Conservation (phyloP, 139 green algal species). For the Ostreobium quekettii region DNA sequence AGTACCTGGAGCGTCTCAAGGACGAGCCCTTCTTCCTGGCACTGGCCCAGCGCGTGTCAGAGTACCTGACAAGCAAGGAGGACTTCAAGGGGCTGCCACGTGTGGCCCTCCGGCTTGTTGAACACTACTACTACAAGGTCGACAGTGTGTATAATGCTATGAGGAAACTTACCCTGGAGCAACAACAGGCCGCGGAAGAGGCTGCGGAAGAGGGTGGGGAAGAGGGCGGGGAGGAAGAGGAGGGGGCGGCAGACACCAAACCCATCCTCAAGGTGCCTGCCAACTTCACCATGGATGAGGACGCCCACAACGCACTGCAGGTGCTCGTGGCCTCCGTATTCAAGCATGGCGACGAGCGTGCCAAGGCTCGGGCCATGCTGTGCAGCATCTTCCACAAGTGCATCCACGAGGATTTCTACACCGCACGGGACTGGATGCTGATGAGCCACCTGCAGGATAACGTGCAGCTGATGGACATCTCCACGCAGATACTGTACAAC, state of each 20-base stretch:
- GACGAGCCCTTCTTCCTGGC: conserved; percentile 91
- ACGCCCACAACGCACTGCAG: conserved; percentile 44
- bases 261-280: conserved; percentile 34
- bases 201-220: conserved; percentile 10
- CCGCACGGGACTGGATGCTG: conserved; percentile 85
- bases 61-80: conserved; percentile 38
- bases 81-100: conserved; percentile 17
- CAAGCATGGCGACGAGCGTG: conserved; percentile 85
- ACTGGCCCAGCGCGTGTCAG: conserved; percentile 61
- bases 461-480: conserved; percentile 50
- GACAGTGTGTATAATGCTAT: conserved; percentile 75
- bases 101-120: conserved; percentile 71
- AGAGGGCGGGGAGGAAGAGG: conserved; percentile 20
- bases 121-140: conserved; percentile 98
- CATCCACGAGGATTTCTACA: conserved; percentile 88
- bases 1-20: conserved; percentile 88
- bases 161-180: conserved; percentile 52
- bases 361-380: conserved; percentile 93
- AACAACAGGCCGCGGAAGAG: conserved; percentile 39
- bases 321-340: conserved; percentile 71
- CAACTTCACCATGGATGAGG: conserved; percentile 64
- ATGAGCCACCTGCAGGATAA: conserved; percentile 88
- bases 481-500: conserved; percentile 96
- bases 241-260: neutral
- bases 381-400: conserved; percentile 89